A percentile compares a stretch with the other conserved stretches of the same genome.
These are phyloP conservation scores for Rhizopogon vesiculosus DNA, from an alignment of 768 basidiomycete species.

Conservation along the genomic window DNA sequence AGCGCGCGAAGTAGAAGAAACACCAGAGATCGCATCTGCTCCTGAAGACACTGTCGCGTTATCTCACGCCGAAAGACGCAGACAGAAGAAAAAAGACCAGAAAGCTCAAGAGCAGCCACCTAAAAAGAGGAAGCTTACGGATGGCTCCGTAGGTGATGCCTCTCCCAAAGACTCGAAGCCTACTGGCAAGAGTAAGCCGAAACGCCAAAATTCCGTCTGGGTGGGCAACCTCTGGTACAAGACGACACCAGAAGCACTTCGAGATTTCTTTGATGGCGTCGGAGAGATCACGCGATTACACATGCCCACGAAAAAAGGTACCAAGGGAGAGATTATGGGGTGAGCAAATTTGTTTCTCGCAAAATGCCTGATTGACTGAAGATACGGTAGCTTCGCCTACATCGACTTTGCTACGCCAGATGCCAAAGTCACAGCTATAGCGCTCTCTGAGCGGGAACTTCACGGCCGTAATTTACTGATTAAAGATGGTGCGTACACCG, in stretches of 20 bases:
- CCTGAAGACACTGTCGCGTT: constrained; percentile 44
- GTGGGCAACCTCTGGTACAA: constrained; percentile 92
- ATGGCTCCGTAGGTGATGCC: constrained; percentile 4
- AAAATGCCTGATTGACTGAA: background rate
- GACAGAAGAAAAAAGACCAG: constrained; percentile 45
- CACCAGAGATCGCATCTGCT: constrained; percentile 6
- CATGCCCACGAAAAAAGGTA: constrained; percentile 75
- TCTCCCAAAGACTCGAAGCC: constrained; percentile 5
- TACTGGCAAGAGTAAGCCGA: constrained; percentile 25
- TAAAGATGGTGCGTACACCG: constrained; percentile 68
- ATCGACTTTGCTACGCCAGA: constrained; percentile 86
- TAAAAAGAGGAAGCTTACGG: constrained; percentile 47
- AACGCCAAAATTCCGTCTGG: constrained; percentile 88
- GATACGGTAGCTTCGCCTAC: constrained; percentile 77
- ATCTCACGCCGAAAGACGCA: constrained; percentile 72
- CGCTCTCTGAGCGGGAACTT: constrained; percentile 74
- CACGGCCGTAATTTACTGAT: constrained; percentile 88
- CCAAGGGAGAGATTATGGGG: constrained; percentile 74
- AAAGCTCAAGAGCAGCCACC: constrained; percentile 18
- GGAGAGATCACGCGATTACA: constrained; percentile 78
- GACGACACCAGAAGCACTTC: constrained; percentile 73
- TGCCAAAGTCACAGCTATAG: constrained; percentile 69
- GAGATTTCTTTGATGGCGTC: constrained; percentile 61
- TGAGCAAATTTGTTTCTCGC: constrained; percentile 32
- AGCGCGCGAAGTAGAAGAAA: constrained; percentile 9